Evolutionary conservation across 768 basidiomycete genomes (phyloP), one percentile per base, ranked within the genome.

Genomic region (Tephrocybe sp.): DNA sequence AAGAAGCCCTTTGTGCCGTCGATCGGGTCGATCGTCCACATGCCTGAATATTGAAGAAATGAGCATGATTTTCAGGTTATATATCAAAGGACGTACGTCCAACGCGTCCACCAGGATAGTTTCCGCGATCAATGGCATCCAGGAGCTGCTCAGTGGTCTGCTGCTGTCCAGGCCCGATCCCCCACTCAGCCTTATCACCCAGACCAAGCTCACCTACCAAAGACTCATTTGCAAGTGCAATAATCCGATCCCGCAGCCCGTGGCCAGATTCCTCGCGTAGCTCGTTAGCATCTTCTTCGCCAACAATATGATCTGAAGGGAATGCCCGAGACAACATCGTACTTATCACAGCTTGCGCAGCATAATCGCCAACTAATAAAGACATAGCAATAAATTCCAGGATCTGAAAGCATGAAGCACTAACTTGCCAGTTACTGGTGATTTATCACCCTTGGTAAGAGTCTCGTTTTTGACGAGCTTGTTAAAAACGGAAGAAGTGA

Each of bases 1-100:
- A 96, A 75, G 74, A 97, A 95, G 1, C 93, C 94, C 63, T 92
- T 92, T 8, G 93, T 97, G 6, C 94, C 94, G 67, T 96, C 93
- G 51, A 97, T 92, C 45, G 90, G 88, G 65, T 90, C 89, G 45
- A 91, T 81, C 1, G 87, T 89, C 90, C 90, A 92, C 76, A 89
- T 85, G 22, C 87, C 89, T 89, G 42, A 23, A 22, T 30, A 30
- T 14, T 14, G 49, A 12, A 12, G 13, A 23, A 17, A 46, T 13
- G 7, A 20, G 17, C 34, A 58, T 23, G 22, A 33, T 48, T 7
- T 45, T 45, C 44, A 20, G 45, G 34, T 46, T 49, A 40, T n/a
- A 30, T 36, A 12, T 4, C n/a, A 23, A 10, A 31, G 16, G 10
- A 82, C 89, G 59, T 60, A 89, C 92, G 77, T 59, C 93, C 94